Evolutionary conservation across 2,329 filamentous ascomycete genomes (phyloP).

Genomic region (Bertia moriformis): DNA sequence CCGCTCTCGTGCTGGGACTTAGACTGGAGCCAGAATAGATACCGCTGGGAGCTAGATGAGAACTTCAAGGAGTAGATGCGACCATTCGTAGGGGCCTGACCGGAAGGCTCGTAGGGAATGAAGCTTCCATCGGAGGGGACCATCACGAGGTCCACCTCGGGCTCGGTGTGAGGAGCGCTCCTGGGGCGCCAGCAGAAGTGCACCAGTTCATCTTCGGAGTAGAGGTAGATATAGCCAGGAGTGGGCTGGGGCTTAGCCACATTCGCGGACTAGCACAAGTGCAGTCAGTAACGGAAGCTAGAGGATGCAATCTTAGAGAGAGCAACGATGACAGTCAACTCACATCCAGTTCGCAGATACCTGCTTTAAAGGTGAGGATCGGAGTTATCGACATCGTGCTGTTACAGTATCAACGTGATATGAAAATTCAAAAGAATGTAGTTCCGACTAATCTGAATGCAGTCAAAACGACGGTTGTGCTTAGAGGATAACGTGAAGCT

Average conservation of each 20-base stretch:
- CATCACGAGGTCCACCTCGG: constrained; percentile 84
- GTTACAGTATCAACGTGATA: constrained; percentile 2
- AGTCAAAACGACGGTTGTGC: no score
- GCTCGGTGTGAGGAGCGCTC: constrained; percentile 50
- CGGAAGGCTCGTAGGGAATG: constrained; percentile 55
- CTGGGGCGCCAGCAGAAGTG: constrained; percentile 96
- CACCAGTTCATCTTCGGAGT: constrained; percentile 81
- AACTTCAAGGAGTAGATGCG: constrained; percentile 92
- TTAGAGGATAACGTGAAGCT: no score
- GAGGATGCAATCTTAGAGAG: background rate
- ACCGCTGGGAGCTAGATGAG: constrained; percentile 73
- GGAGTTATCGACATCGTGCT: constrained; percentile 65
- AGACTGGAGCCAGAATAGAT: constrained; percentile 94
- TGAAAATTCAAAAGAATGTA: background rate
- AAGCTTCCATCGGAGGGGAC: constrained; percentile 81
- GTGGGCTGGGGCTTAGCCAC: constrained; percentile 61
- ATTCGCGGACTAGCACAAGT: no score
- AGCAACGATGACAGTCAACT: constrained; percentile 19
- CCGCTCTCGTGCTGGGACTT: constrained; percentile 60
- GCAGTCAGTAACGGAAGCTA: background rate
- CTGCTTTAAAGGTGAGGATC: constrained; percentile 92
- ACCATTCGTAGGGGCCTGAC: constrained; percentile 54
- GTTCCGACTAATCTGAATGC: no score
- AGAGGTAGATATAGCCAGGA: constrained; percentile 82
- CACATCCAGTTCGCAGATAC: constrained; percentile 74